phyloP scores from a whole-genome alignment of 164 flowering plant species.

The Kingdonia uniflora region DNA sequence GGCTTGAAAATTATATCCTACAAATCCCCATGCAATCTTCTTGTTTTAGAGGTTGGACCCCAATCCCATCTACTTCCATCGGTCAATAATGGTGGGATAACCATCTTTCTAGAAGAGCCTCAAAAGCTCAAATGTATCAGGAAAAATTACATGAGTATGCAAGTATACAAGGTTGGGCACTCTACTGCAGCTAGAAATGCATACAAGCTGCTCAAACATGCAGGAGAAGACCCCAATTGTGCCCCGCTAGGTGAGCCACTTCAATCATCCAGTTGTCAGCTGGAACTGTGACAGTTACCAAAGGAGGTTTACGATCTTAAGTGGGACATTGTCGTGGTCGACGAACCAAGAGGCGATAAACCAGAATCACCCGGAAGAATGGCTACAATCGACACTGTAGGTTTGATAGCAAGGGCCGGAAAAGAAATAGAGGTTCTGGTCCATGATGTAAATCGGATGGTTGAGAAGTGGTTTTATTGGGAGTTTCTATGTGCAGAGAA shows the following conservation, averaged over 20 bases:
- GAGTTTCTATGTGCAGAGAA: slow-evolving; percentile 84
- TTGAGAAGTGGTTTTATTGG: slow-evolving; percentile 93
- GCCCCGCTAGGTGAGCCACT: slow-evolving; percentile 19
- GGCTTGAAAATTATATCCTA: slow-evolving; percentile 30
- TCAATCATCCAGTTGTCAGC: slow-evolving; percentile 35
- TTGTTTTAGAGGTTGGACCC: slow-evolving; percentile 54
- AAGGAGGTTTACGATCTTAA: slow-evolving; percentile 35
- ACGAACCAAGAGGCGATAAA: slow-evolving; percentile 61
- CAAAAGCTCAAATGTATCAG: slow-evolving; percentile 24
- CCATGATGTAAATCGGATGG: slow-evolving; percentile 63
- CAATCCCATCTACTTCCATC: slow-evolving; percentile 37
- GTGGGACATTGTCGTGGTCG: slow-evolving; percentile 83
- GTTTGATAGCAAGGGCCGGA: slow-evolving; percentile 56
- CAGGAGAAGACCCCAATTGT: slow-evolving; percentile 45
- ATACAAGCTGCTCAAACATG: slow-evolving; percentile 51
- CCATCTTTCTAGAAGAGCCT: slow-evolving; percentile 54
- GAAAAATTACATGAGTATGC: slow-evolving; percentile 15
- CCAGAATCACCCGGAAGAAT: slow-evolving; percentile 75
- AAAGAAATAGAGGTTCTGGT: slow-evolving; percentile 52
- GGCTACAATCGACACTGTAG: slow-evolving; percentile 67
- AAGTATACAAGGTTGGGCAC: slow-evolving; percentile 43
- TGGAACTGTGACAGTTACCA: slow-evolving; percentile 52
- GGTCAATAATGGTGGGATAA: slow-evolving; percentile 57
- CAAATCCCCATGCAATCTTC: slow-evolving; percentile 70
- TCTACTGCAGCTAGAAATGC: slow-evolving; percentile 41